These are phyloP conservation scores for Fragaria ananassa DNA, from an alignment of 306 rosid genomes.

Conservation along the genomic window DNA sequence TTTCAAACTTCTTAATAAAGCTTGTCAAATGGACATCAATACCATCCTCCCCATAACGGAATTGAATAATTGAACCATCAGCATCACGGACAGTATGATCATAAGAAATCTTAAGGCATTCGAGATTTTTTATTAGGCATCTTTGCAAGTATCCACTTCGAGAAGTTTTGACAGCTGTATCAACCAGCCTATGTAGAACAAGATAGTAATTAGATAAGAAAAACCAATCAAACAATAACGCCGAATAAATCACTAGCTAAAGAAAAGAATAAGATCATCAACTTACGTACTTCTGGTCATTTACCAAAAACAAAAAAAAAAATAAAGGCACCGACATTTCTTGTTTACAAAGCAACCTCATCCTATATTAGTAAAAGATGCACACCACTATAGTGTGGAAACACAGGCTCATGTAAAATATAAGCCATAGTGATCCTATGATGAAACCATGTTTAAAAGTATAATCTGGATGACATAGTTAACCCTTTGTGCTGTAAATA, in stretches of 20 bases:
- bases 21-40: slow-evolving; percentile 91
- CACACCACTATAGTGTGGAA: neutral
- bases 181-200: slow-evolving; percentile 66
- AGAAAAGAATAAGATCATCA: neutral
- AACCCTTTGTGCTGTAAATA: too few relatives aligned
- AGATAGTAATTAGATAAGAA: slow-evolving; percentile 16
- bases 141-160: slow-evolving; percentile 98
- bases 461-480: neutral
- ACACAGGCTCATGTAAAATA: too few relatives aligned
- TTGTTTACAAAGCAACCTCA: too few relatives aligned
- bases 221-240: slow-evolving; percentile 13
- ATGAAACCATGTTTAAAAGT: neutral
- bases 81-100: slow-evolving; percentile 95
- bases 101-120: slow-evolving; percentile 75
- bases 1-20: slow-evolving; percentile 72
- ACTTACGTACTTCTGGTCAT: neutral
- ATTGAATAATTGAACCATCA: slow-evolving; percentile 88
- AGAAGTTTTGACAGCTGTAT: slow-evolving; percentile 97
- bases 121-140: slow-evolving; percentile 86
- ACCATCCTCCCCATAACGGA: slow-evolving; percentile 91
- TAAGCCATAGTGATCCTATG: neutral
- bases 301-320: neutral
- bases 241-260: neutral
- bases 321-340: too few relatives aligned
- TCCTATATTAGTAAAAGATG: neutral